Percentiles rank a stretch among this genome's conserved stretches.
Conservation (phyloP, 805 yeast species). For the Clavispora phyllophila region DNA sequence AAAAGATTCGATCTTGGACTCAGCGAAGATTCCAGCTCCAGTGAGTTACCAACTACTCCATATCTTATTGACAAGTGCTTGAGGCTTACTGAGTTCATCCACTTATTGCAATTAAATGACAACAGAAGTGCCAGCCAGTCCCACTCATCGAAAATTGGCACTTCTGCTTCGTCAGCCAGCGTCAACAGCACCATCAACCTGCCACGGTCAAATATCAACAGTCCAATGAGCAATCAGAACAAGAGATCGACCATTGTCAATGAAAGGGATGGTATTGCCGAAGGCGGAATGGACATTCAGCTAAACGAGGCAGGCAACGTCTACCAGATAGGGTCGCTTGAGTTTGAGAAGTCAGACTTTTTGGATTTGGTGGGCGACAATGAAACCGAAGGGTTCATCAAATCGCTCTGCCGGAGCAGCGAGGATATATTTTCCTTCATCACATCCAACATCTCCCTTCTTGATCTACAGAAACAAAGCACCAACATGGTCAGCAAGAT, state of each 20-base stretch:
- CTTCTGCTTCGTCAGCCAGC: conserved; percentile 10
- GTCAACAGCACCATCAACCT: conserved; percentile 10
- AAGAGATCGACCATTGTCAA: neutral
- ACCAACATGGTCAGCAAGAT: conserved; percentile 28
- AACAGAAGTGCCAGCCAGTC: conserved; percentile 2
- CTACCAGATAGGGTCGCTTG: conserved; percentile 43
- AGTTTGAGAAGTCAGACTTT: conserved; percentile 50
- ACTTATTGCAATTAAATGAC: conserved; percentile 32
- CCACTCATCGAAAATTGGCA: neutral
- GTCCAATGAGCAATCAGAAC: conserved; percentile 1
- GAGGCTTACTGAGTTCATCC: conserved; percentile 54
- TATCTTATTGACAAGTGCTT: conserved; percentile 62
- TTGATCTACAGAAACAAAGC: conserved; percentile 39
- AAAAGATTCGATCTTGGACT: conserved; percentile 55
- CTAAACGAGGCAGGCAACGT: conserved; percentile 26
- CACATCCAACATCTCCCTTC: conserved; percentile 36
- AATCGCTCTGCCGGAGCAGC: conserved; percentile 30
- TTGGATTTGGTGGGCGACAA: conserved; percentile 22
- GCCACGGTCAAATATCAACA: conserved; percentile 4
- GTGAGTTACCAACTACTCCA: conserved; percentile 65
- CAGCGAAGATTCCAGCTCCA: conserved; percentile 43
- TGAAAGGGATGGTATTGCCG: neutral
- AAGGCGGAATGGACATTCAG: conserved; percentile 17
- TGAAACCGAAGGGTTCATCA: conserved; percentile 57
- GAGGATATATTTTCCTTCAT: conserved; percentile 35